Evolutionary conservation across 176 grass and related monocot species (phyloP), one percentile per base, ranked within the genome.

Genomic region (Cymbopogon citratus): DNA sequence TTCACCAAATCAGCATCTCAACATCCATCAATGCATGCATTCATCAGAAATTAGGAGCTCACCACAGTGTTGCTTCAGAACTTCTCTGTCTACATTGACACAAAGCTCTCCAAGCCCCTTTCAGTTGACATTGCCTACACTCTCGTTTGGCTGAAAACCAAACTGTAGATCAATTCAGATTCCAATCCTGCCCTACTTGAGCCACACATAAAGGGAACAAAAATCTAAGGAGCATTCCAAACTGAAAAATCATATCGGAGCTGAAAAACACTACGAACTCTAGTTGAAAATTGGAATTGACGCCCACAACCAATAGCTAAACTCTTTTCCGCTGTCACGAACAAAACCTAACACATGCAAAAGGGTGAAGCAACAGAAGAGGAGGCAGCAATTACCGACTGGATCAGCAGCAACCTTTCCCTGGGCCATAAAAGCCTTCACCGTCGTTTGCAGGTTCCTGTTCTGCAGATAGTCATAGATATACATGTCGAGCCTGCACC

Each of bases 381-480:
- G 36, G 63, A 25, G 75, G 74, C 36, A 66, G 61, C 18, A 60
- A 84, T 99, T 90, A 99, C 97, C 93, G 46, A 99, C 97, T 74
- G 97, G 97, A 80, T 99, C 97, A 67, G 97, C 89, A 1, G 93
- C 85, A 77, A 99, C 93, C 80, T 99, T 96, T 15, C 97, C 97
- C 87, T 99, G 93, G 21, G 93, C 69, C 92, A 93, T 95, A 80
- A 99, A 99, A 7, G 93, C 97, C 79, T 99, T 99, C 5, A 93
- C 97, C 27, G 97, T 99, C 0, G 89, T 79, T 78, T 99, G 97
- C 69, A 99, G 65, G 83, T 99, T 99, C 79, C 93, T 80, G 87
- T 99, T 99, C 29, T 93, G 38, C 35, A 96, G 46, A 56, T 99
- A 99, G 80, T 99, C 97, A 64, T 99, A 93, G 81, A 99, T 99